Base-by-base conservation (phyloP, 1,284 basidiomycete genomes). In the Apiotrichum siamense region DNA sequence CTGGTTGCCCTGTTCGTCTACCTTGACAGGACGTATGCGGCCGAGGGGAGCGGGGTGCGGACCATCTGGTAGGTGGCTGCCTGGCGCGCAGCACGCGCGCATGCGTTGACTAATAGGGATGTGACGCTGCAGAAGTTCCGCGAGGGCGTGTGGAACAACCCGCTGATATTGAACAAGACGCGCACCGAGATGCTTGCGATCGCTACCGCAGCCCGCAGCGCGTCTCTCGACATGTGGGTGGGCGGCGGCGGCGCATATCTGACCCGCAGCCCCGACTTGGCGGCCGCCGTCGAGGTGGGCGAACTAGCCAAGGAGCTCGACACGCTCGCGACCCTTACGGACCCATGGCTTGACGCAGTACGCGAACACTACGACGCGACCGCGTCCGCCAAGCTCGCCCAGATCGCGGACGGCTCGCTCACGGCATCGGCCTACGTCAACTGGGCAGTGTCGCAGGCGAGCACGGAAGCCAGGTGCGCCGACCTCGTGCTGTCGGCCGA, bases 191-290 rank as follows among this genome's bases (percentile, higher is more conserved):
- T 87, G 2, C 60, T 73, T 24, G 70, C 75, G 11, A n/a, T n/a
- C n/a, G n/a, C n/a, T n/a, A n/a, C n/a, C n/a, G n/a, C n/a, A n/a
- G n/a, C n/a, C n/a, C n/a, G n/a, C n/a, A n/a, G n/a, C n/a, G n/a
- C n/a, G n/a, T n/a, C n/a, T n/a, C n/a, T n/a, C n/a, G n/a, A n/a
- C n/a, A n/a, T n/a, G n/a, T n/a, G n/a, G n/a, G n/a, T 86, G 86
- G 84, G 65, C 80, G 4, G 67, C 70, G 2, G 77, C 64, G 58
- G 86, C 87, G 65, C 77, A 84, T 17, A 1, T 10, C n/a, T 1
- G 35, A 50, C 36, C 27, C 12, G 1, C 13, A 23, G 27, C 17
- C n/a, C 9, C 48, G 42, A 0, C 29, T 15, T 7, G 7, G 13
- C 12, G 7, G 41, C n/a, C 7, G 32, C 25, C 4, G 12, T 27